Evolutionary conservation across 1,284 basidiomycete genomes (phyloP).

Genomic region (Ustilago sp.): DNA sequence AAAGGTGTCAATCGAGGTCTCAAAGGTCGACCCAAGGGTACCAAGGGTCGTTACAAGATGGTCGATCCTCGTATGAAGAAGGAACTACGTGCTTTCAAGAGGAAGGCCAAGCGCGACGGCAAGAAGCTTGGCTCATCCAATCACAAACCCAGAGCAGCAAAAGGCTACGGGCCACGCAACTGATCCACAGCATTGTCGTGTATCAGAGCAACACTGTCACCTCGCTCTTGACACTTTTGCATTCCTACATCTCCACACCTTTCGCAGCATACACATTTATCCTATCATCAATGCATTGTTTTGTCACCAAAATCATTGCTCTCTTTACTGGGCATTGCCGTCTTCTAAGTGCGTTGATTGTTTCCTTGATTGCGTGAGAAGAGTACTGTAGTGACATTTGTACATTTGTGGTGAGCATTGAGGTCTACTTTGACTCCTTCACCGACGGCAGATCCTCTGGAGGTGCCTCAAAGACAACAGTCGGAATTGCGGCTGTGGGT

Average conservation of each 20-base stretch:
- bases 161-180: constrained; percentile 57
- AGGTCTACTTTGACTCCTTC: constrained; percentile 19
- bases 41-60: constrained; percentile 77
- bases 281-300: constrained; percentile 4
- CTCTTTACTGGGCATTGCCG: not conserved
- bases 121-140: constrained; percentile 64
- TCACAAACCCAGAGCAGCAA: constrained; percentile 50
- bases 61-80: constrained; percentile 68
- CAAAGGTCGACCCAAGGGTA: constrained; percentile 93
- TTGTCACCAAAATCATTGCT: not conserved
- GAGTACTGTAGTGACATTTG: not conserved
- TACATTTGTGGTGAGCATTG: not conserved
- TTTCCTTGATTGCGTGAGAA: not conserved
- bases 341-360: not conserved
- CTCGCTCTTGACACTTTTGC: not conserved
- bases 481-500: constrained; percentile 27
- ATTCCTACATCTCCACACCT: not conserved
- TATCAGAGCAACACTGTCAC: not conserved
- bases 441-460: constrained; percentile 31
- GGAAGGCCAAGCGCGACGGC: constrained; percentile 63
- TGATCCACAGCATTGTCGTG: constrained; percentile 6
- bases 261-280: constrained; percentile 3
- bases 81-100: constrained; percentile 66
- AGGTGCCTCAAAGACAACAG: constrained; percentile 51
- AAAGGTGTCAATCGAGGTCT: constrained; percentile 88